These are phyloP conservation scores for Podaxis rugospora DNA, from an alignment of 768 basidiomycete species.

Conservation along the genomic window DNA sequence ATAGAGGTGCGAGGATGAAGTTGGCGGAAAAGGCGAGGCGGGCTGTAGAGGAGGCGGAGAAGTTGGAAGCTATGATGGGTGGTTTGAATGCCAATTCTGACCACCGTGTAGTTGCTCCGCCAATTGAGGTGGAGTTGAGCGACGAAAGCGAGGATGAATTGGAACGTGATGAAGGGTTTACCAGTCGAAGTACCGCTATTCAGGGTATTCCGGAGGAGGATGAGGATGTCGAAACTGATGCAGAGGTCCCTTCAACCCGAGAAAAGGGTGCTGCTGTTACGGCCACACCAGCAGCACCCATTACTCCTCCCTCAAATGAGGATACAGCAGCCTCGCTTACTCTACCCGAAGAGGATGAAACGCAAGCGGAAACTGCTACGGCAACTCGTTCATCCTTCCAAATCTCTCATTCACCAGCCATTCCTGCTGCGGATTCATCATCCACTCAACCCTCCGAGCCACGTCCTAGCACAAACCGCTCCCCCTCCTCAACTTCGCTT, in stretches of 20 bases:
- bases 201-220: slow-evolving; percentile 66
- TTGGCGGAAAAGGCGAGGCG: slow-evolving; percentile 67
- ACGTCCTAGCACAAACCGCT: background rate
- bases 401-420: background rate
- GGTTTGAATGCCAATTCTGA: slow-evolving; percentile 20
- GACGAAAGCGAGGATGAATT: slow-evolving; percentile 75
- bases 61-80: slow-evolving; percentile 37
- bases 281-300: background rate
- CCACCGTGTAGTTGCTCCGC: slow-evolving; percentile 37
- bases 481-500: background rate
- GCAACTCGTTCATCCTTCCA: slow-evolving; percentile 6
- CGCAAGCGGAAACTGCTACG: slow-evolving; percentile 33
- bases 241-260: background rate
- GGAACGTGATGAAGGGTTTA: slow-evolving; percentile 36
- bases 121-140: slow-evolving; percentile 72
- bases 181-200: slow-evolving; percentile 30
- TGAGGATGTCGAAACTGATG: slow-evolving; percentile 35
- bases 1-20: slow-evolving; percentile 58
- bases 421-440: background rate
- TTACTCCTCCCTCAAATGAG: slow-evolving; percentile 6
- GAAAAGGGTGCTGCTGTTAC: too few relatives aligned
- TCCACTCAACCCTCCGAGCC: background rate
- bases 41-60: slow-evolving; percentile 55
- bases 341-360: slow-evolving; percentile 26
- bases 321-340: slow-evolving; percentile 18